phyloP scores from a whole-genome alignment of 257 asterid species.

The Solanum phureja region DNA sequence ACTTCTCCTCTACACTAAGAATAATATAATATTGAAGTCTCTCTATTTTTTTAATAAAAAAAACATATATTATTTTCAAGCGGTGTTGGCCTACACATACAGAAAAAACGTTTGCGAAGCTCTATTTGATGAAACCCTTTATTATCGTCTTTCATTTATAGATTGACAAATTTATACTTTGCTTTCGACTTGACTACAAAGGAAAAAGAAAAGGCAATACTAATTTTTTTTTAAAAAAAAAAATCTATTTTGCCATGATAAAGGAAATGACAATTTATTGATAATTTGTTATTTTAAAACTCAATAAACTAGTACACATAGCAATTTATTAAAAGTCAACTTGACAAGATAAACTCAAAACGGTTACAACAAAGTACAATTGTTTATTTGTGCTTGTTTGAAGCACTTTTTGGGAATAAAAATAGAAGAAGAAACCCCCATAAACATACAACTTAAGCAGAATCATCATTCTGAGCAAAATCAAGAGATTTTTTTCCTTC shows the following conservation, averaged over 20 bases:
- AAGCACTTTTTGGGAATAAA: neutral
- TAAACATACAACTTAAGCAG: neutral
- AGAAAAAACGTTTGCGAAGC: neutral
- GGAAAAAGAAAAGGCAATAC: neutral
- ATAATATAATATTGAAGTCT: too few species aligned
- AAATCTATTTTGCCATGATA: neutral
- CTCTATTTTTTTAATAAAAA: too few species aligned
- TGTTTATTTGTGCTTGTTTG: neutral
- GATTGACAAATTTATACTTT: neutral
- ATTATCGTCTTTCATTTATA: neutral
- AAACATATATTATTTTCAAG: neutral
- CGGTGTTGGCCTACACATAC: neutral
- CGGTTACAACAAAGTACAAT: neutral
- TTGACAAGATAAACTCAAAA: neutral
- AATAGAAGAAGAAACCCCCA: neutral
- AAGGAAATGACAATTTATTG: neutral
- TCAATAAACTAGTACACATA: neutral
- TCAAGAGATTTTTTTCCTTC: conserved; percentile 27
- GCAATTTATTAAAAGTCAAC: neutral
- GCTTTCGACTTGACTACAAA: neutral
- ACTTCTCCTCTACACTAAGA: neutral
- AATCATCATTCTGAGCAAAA: conserved; percentile 1
- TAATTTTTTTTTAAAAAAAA: too few species aligned
- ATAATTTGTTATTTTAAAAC: neutral
- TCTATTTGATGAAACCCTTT: neutral